Base-by-base conservation (phyloP, 768 basidiomycete genomes). In the Pleurotus cornucopiae region DNA sequence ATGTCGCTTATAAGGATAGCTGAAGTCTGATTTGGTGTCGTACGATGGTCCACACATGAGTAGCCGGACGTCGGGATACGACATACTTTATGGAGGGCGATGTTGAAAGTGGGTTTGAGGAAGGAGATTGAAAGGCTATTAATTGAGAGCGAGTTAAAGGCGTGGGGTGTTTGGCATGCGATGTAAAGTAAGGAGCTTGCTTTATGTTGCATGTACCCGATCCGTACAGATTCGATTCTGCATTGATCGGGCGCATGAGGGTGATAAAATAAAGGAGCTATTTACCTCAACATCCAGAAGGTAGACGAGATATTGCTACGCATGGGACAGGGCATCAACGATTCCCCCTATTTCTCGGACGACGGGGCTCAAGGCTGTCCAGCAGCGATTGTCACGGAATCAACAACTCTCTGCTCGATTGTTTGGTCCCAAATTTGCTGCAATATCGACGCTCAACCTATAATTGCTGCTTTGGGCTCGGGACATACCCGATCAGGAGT, bases 131-230 rank as follows among this genome's bases (percentile, higher is more conserved):
- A 25, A 51, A 51, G 49, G 49, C 25, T 25, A 43, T 53, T 39
- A 53, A 53, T 53, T 53, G 41, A 13, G 30, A 38, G 39, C 38
- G 51, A 41, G 41, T 53, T 43, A 53, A 53, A 53, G 51, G 51
- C 51, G 51, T 53, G 51, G 51, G 51, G 51, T 39, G 51, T 53
- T 41, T 41, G 51, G 51, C 51, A 53, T 53, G 51, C 51, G 39
- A 53, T 40, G 51, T 53, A 39, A 53, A 39, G 51, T 53, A 53
- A 53, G 51, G 39, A 53, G 51, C 37, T 40, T 37, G 18, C 37
- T 41, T 53, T 53, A 53, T 53, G 41, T 44, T 44, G 51, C 48
- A 49, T 49, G 14, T 20, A 53, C 51, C 51, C 51, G 51, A 53
- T 53, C 39, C 51, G 41, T 39, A 53, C 11, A 40, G 51, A 53